Evolutionary conservation across 1,139 yeast species (phyloP), one percentile per base, ranked within the genome.

Genomic region (Zygoascus hellenicus): DNA sequence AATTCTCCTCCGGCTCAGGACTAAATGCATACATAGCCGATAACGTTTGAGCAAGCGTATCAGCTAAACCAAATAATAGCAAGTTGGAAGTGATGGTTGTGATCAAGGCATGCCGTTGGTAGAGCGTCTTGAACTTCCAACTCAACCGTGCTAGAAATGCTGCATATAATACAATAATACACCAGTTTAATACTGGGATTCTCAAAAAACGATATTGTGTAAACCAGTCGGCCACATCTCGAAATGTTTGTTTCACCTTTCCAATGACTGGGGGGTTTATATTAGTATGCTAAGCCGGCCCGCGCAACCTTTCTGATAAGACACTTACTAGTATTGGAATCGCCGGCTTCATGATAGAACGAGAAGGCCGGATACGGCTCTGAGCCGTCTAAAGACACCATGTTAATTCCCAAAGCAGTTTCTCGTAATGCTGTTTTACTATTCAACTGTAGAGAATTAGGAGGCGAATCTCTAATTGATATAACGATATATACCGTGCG

Each of bases 11-110:
- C 43, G 51, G 48, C 32, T 59, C 62, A 3, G 62, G 62, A 10
- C 45, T 49, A 46, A 61, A 62, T 37, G 58, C 60, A 15, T 54
- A 37, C 52, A 59, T 55, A 2, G 62, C 54, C 5, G 78, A 57
- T 2, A 85, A 68, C 1, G 85, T 74, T 64, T 92, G 98, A 0
- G 97, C 98, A 51, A 89, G 65, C 0, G 92, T 80, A 61, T 90
- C 98, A 0, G 97, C 89, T 7, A 89, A 79, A 0, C 96, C 97
- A 62, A 82, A 87, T 4, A 90, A 69, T 10, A 90, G 79, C 35
- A 86, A 69, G 60, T 90, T 90, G 0, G 97, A 82, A n/a, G 83
- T 78, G 48, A 87, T 77, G 42, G 90, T 86, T 4, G 97, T 89
- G 14, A 84, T 62, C 26, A 89, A 65, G 1, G 94, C 82, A 48